phyloP scores from a whole-genome alignment of 2,329 filamentous ascomycete genomes.

The Botrytis medusae region DNA sequence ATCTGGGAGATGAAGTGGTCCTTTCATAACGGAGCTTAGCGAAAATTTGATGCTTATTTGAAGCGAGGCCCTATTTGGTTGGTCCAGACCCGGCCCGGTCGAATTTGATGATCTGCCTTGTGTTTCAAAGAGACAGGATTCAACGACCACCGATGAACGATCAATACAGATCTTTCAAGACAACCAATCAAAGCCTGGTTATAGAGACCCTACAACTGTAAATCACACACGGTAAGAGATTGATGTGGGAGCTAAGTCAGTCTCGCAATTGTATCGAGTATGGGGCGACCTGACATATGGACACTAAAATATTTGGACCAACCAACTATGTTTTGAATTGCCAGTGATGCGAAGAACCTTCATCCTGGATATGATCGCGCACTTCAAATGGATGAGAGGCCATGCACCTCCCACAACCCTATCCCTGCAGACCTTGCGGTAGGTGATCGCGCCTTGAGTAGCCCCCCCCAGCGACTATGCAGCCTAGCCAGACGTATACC shows the following conservation, averaged over 20 bases:
- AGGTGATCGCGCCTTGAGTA: constrained; percentile 16
- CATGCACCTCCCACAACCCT: constrained; percentile 14
- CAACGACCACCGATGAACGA: constrained; percentile 27
- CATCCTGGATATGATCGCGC: constrained; percentile 17
- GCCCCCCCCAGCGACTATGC: constrained; percentile 15
- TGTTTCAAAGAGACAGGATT: constrained; percentile 31
- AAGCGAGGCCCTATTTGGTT: constrained; percentile 21
- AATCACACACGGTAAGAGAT: constrained; percentile 9
- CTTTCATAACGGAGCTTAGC: constrained; percentile 32
- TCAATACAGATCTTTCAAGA: constrained; percentile 26
- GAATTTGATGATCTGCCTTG: constrained; percentile 23
- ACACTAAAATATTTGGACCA: constrained; percentile 7
- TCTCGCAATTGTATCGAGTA: constrained; percentile 15
- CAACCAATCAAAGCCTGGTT: constrained; percentile 18
- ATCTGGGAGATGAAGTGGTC: constrained; percentile 28
- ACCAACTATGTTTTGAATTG: neutral
- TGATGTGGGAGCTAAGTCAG: constrained; percentile 5
- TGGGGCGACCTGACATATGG: constrained; percentile 14
- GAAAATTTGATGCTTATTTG: constrained; percentile 20
- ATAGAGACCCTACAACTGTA: neutral
- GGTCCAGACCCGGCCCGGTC: constrained; percentile 21
- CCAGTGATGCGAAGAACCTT: constrained; percentile 15
- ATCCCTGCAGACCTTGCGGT: constrained; percentile 21
- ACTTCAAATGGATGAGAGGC: constrained; percentile 15
- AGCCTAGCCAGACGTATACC: constrained; percentile 9